phyloP scores from a whole-genome alignment of 2,329 filamentous ascomycete genomes.

The Albophoma yamanashiensis region DNA sequence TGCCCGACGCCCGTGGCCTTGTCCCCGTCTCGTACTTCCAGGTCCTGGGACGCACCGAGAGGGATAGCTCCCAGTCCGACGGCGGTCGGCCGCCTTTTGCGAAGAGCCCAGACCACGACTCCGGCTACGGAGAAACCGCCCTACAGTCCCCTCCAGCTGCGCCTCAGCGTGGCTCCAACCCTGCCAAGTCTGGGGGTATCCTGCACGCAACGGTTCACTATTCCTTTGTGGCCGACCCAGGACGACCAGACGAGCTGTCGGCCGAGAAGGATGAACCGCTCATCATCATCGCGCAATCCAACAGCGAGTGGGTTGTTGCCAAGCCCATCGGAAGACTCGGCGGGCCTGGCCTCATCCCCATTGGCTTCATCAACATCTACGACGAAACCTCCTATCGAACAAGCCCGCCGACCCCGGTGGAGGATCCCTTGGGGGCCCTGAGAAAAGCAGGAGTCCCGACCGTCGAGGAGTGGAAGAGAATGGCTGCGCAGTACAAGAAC shows the following conservation, averaged over 20 bases:
- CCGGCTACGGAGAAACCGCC: slow-evolving; percentile 54
- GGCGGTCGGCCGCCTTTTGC: slow-evolving; percentile 33
- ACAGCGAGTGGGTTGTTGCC: slow-evolving; percentile 97
- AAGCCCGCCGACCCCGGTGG: slow-evolving; percentile 71
- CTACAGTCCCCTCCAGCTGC: slow-evolving; percentile 12
- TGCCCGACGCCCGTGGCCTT: slow-evolving; percentile 78
- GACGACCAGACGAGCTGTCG: slow-evolving; percentile 71
- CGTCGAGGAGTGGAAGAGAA: slow-evolving; percentile 99
- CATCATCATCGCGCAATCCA: slow-evolving; percentile 96
- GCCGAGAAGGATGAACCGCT: slow-evolving; percentile 93
- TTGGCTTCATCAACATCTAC: slow-evolving; percentile 91
- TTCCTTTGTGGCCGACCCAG: slow-evolving; percentile 87
- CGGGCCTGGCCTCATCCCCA: slow-evolving; percentile 87
- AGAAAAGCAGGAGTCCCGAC: slow-evolving; percentile 80
- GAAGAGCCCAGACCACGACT: slow-evolving; percentile 73
- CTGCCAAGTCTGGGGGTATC: slow-evolving; percentile 60
- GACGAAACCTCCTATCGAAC: slow-evolving; percentile 48
- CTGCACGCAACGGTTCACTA: slow-evolving; percentile 97
- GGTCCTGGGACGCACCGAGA: slow-evolving; percentile 79
- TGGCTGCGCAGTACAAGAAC: slow-evolving; percentile 98
- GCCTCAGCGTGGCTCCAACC: slow-evolving; percentile 37
- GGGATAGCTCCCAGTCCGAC: slow-evolving; percentile 71
- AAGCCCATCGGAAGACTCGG: slow-evolving; percentile 98
- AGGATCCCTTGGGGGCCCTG: slow-evolving; percentile 77
- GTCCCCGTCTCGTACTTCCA: slow-evolving; percentile 95